Evolutionary conservation across 75 land plant genomes (phyloP), one percentile per base, ranked within the genome.

Genomic region (Pinus taeda): DNA sequence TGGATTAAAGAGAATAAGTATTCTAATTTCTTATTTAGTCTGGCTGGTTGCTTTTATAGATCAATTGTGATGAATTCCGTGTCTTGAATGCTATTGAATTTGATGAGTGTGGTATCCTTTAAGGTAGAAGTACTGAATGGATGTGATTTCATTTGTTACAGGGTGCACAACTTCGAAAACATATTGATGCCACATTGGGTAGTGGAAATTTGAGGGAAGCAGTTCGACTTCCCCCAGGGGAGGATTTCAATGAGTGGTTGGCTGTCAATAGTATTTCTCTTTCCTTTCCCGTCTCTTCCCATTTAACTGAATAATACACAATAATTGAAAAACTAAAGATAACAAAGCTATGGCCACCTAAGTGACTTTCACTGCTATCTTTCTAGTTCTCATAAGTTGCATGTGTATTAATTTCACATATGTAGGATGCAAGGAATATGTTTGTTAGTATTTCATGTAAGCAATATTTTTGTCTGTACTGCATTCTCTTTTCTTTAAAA

Each of bases 181-280:
- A 93, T 62, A 95, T 95, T 80, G 98, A 95, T 91, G 98, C 95
- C 22, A 95, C 98, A 57, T 74, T 95, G 37, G 98, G 98, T 37
- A 95, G 98, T 89, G 98, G 98, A 65, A 95, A 95, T 60, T 73
- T 95, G 70, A 81, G 98, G 83, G 98, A 95, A 81, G 98, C 98
- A 63, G 95, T 95, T n/a, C 88, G 91, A n/a, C 93, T 93, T 61
- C 98, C 98, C 18, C 96, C 98, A 61, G 98, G 98, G 22, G 98
- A 95, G 81, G 96, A 93, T 84, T 57, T 83, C 21, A 88, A 92
- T 81, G 93, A 93, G 81, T 95, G 93, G 96, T 85, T 95, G 57
- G 93, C 95, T 69, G 92, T 93, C 53, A 93, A 95, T 76, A 93
- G 93, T 95, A 87, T 80, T 61, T 71, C 37, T 29, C 62, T 83